These are phyloP conservation scores for Calocera cornea DNA, from an alignment of 768 basidiomycete genomes.

Conservation along the genomic window DNA sequence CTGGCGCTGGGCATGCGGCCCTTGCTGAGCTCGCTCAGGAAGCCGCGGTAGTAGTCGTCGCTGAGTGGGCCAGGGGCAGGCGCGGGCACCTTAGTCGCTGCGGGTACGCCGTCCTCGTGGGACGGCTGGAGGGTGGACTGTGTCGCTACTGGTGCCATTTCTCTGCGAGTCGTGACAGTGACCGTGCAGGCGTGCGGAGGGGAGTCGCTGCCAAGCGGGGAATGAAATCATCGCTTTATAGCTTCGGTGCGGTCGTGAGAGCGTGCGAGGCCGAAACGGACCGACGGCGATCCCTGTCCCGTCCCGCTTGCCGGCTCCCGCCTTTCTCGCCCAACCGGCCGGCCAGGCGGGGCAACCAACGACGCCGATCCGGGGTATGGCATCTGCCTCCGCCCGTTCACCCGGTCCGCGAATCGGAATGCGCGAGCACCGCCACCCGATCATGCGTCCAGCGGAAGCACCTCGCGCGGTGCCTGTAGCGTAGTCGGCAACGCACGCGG, in stretches of 20 bases:
- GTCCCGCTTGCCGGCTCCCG: too few relatives aligned
- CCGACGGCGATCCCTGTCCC: conserved; percentile 4
- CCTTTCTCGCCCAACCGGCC: too few relatives aligned
- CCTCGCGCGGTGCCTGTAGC: background rate
- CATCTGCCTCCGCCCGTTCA: background rate
- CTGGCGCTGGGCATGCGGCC: background rate
- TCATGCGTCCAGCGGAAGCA: background rate
- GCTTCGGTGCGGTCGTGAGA: background rate
- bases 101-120: background rate
- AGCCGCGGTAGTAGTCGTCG: conserved; percentile 1
- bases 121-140: background rate
- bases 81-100: background rate
- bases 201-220: background rate
- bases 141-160: conserved; percentile 1
- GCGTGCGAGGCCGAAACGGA: background rate
- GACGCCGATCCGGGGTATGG: background rate
- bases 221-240: conserved; percentile 1
- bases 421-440: background rate
- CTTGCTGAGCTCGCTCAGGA: conserved; percentile 2
- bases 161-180: background rate
- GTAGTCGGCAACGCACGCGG: too few relatives aligned
- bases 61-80: background rate
- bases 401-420: background rate
- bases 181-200: background rate
- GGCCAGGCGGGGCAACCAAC: background rate